Evolutionary conservation across 441 rosid species (phyloP).

Genomic region (Viola pubescens): DNA sequence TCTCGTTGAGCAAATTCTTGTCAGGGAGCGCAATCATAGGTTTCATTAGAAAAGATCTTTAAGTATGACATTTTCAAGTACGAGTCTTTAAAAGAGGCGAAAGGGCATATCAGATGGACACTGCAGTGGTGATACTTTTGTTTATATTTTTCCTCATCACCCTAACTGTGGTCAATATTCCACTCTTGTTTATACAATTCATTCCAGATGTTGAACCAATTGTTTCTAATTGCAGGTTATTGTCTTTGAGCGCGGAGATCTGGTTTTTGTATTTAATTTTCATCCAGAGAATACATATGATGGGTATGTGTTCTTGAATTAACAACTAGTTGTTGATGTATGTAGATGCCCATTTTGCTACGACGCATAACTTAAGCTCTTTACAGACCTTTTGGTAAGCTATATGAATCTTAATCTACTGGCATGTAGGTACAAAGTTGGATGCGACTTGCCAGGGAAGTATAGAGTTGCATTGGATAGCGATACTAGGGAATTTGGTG

Average conservation of each 20-base stretch:
- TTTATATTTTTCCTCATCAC: too few species aligned
- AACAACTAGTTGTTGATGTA: background rate
- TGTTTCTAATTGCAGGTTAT: constrained; percentile 46
- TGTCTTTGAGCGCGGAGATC: constrained; percentile 77
- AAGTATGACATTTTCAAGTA: background rate
- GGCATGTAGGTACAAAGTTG: constrained; percentile 60
- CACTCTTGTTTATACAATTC: too few species aligned
- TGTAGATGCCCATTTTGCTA: background rate
- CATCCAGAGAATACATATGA: constrained; percentile 64
- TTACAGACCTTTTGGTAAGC: background rate
- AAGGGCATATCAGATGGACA: too few species aligned
- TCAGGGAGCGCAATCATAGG: too few species aligned
- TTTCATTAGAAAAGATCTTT: background rate
- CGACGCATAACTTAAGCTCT: too few species aligned
- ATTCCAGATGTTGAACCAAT: background rate
- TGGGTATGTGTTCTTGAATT: constrained; percentile 37
- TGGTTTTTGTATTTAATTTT: constrained; percentile 72
- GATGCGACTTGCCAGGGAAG: constrained; percentile 79
- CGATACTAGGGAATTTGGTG: constrained; percentile 67
- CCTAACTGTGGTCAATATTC: too few species aligned
- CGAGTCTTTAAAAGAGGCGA: background rate
- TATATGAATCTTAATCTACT: background rate
- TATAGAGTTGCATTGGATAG: constrained; percentile 73
- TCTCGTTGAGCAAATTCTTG: background rate
- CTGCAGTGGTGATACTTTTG: too few species aligned